Evolutionary conservation across 23 red algal genomes (phyloP).

Genomic region (Pyropia yezoensis): DNA sequence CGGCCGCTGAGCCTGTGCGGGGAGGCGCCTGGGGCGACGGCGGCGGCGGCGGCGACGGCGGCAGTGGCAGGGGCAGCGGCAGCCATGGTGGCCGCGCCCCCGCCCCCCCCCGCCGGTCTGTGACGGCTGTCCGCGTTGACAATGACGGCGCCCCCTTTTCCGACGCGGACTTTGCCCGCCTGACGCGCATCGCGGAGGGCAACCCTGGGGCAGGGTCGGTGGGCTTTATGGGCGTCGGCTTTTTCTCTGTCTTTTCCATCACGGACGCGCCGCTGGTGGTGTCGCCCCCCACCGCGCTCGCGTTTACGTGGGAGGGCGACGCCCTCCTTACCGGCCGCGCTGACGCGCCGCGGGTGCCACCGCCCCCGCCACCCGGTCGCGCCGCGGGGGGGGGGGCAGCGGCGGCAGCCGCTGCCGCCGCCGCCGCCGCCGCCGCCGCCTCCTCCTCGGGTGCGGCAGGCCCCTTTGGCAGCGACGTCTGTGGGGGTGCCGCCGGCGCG

Average conservation of each 20-base stretch:
- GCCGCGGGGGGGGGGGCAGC: too few relatives aligned
- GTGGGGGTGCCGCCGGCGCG: neutral
- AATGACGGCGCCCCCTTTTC: conserved; percentile 57
- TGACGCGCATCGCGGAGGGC: conserved; percentile 54
- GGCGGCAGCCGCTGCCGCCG: too few relatives aligned
- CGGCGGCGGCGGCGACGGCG: too few relatives aligned
- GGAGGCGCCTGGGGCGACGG: neutral
- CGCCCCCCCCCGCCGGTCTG: conserved; percentile 1
- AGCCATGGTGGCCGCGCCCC: too few relatives aligned
- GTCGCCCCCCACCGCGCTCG: conserved; percentile 9
- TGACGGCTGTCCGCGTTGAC: conserved; percentile 35
- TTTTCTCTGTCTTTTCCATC: conserved; percentile 54
- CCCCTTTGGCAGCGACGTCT: too few relatives aligned
- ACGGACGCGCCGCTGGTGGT: conserved; percentile 54
- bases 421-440: too few relatives aligned
- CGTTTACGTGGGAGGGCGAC: conserved; percentile 51
- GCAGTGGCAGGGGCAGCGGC: too few relatives aligned
- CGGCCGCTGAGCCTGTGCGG: neutral
- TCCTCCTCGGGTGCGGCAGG: too few relatives aligned
- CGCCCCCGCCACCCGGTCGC: too few relatives aligned
- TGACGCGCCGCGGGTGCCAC: neutral
- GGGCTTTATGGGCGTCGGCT: conserved; percentile 54
- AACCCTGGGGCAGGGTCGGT: conserved; percentile 55
- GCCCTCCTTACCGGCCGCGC: conserved; percentile 26
- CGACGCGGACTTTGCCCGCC: conserved; percentile 37